A percentile compares a stretch with the other conserved stretches of the same genome.
Evolutionary conservation across 179 eudicot species (phyloP).

Genomic region (Kewa caespitosa): DNA sequence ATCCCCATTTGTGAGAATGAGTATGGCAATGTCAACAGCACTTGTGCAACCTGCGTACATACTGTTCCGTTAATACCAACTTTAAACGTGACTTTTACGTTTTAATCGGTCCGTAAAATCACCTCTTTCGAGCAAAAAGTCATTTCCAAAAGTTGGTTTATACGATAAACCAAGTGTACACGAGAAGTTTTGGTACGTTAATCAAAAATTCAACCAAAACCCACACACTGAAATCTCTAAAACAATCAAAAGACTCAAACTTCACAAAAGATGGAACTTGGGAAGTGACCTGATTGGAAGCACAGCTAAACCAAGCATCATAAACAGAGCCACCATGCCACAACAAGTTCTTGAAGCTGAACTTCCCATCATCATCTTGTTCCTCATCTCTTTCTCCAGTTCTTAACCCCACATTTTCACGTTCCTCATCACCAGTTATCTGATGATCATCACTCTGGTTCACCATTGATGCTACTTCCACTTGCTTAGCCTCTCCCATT

Average conservation of each 20-base stretch:
- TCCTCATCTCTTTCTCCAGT: conserved; percentile 16
- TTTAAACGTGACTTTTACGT: no score
- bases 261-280: background rate
- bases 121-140: no score
- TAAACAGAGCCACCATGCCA: conserved; percentile 98
- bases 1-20: conserved; percentile 89
- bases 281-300: conserved; percentile 66
- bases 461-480: conserved; percentile 29
- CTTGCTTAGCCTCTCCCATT: conserved; percentile 33
- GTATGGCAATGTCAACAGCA: conserved; percentile 78
- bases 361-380: conserved; percentile 26
- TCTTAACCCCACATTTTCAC: conserved; percentile 26
- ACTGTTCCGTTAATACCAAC: no score
- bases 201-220: background rate
- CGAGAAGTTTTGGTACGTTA: no score
- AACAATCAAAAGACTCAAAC: background rate
- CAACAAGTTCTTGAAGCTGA: conserved; percentile 53
- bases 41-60: conserved; percentile 97
- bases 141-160: no score
- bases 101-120: no score
- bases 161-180: no score
- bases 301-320: conserved; percentile 92
- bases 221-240: background rate
- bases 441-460: conserved; percentile 23
- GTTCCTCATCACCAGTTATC: conserved; percentile 13